Percentiles rank a stretch among this genome's conserved stretches.
Evolutionary conservation across 2,329 filamentous ascomycete species (phyloP).

Genomic region (Diplodia seriata): DNA sequence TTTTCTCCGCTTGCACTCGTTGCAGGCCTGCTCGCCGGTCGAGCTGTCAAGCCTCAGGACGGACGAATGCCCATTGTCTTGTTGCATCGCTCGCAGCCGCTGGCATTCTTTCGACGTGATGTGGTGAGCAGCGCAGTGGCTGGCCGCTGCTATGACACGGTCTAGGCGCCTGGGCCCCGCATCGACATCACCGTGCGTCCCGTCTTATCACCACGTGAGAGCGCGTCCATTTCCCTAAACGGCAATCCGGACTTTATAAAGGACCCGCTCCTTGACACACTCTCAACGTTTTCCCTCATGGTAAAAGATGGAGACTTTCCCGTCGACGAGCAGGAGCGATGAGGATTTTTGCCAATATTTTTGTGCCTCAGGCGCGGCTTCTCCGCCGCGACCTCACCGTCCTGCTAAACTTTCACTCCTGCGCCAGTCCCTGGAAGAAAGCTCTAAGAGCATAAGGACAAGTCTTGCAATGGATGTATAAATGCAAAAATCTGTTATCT

Average conservation of each 20-base stretch:
- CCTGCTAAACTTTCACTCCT: too few relatives aligned
- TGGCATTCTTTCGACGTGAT: conserved; percentile 12
- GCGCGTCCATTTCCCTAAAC: neutral
- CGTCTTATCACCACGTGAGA: conserved; percentile 20
- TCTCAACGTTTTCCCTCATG: too few relatives aligned
- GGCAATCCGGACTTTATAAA: neutral
- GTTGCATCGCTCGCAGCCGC: conserved; percentile 14
- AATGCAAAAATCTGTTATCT: too few relatives aligned
- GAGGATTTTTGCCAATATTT: too few relatives aligned
- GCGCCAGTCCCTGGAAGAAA: too few relatives aligned
- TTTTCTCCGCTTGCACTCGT: conserved; percentile 24
- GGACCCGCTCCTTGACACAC: too few relatives aligned
- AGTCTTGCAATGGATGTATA: too few relatives aligned
- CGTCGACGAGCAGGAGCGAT: too few relatives aligned
- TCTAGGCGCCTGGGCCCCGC: neutral
- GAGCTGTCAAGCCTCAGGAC: conserved; percentile 20
- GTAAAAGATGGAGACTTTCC: too few relatives aligned
- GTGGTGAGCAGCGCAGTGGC: neutral
- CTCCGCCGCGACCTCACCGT: too few relatives aligned
- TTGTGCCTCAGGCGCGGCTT: too few relatives aligned
- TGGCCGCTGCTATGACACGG: neutral
- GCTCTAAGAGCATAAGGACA: too few relatives aligned
- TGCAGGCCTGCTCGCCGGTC: conserved; percentile 14
- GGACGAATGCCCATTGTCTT: conserved; percentile 28
- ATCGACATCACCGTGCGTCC: conserved; percentile 1